These are phyloP conservation scores for Tetradesmus obliquus DNA, from an alignment of 139 green algal species.

Conservation along the genomic window DNA sequence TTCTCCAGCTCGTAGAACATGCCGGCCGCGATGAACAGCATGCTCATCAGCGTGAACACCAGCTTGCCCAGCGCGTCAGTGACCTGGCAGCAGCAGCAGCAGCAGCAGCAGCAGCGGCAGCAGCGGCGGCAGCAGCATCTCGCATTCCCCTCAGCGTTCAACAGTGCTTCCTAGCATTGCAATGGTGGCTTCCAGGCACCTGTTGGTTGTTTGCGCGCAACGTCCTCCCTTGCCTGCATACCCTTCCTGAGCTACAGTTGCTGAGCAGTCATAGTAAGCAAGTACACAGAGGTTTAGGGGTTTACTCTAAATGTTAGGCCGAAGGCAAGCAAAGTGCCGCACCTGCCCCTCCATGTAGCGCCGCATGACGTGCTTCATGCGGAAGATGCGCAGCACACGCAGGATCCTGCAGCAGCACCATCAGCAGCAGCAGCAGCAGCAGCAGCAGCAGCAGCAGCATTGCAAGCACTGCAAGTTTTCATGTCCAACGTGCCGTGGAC, in stretches of 20 bases:
- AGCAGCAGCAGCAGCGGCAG: too few species aligned
- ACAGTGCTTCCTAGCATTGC: too few species aligned
- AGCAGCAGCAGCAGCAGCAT: not conserved
- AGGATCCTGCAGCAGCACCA: conserved; percentile 26
- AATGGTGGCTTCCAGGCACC: too few species aligned
- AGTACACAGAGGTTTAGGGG: too few species aligned
- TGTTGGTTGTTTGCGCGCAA: too few species aligned
- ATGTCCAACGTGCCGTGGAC: not conserved
- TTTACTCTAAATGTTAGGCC: too few species aligned
- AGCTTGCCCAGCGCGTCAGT: conserved; percentile 30
- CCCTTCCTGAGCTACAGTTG: too few species aligned
- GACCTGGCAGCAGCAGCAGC: not conserved
- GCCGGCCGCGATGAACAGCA: conserved; percentile 54
- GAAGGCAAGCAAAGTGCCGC: too few species aligned
- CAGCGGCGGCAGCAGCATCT: not conserved
- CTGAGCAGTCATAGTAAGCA: too few species aligned
- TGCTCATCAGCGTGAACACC: conserved; percentile 37
- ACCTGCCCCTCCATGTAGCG: conserved; percentile 25
- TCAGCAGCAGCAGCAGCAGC: too few species aligned
- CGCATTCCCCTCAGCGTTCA: too few species aligned
- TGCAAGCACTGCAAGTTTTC: not conserved
- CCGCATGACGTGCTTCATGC: conserved; percentile 34
- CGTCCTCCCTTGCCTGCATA: too few species aligned
- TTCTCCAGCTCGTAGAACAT: conserved; percentile 54
- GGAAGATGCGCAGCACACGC: conserved; percentile 42